Percentiles rank a stretch among this genome's conserved stretches.
Evolutionary conservation across 768 basidiomycete species (phyloP).

Genomic region (Chalciporus sphaerocephalus): DNA sequence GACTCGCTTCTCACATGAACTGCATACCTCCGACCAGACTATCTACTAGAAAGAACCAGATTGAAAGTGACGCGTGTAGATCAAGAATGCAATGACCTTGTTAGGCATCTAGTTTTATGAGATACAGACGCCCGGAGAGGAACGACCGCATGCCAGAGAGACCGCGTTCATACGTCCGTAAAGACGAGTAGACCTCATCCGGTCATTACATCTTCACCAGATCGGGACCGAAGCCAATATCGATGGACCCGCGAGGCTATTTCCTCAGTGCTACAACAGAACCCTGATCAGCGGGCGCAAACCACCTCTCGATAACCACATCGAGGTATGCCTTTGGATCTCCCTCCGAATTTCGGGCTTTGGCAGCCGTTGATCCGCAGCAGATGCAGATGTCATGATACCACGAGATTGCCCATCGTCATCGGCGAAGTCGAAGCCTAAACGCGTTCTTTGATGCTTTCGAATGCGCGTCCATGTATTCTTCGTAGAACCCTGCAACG

Average conservation of each 20-base stretch:
- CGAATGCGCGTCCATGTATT: slow-evolving; percentile 67
- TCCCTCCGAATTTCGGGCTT: neutral
- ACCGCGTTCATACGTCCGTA: neutral
- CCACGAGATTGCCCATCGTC: slow-evolving; percentile 6
- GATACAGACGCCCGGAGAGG: too few species aligned
- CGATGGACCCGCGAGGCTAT: too few species aligned
- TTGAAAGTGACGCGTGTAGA: too few species aligned
- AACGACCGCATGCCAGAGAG: too few species aligned
- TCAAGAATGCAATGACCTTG: too few species aligned
- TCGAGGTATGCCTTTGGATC: neutral
- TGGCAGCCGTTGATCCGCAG: neutral
- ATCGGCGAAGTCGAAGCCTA: slow-evolving; percentile 65
- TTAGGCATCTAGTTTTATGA: too few species aligned
- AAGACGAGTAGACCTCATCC: neutral
- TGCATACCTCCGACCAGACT: too few species aligned
- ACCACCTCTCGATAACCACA: neutral
- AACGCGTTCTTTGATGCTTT: slow-evolving; percentile 79
- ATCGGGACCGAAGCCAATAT: neutral
- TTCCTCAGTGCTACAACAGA: neutral
- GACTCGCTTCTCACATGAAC: too few species aligned
- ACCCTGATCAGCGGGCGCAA: neutral
- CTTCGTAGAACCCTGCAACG: slow-evolving; percentile 74
- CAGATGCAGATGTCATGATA: neutral
- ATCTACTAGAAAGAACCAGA: too few species aligned
- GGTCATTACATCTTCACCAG: neutral